phyloP scores from a whole-genome alignment of 208 protist genomes.

The Wallacemonas sp. region DNA sequence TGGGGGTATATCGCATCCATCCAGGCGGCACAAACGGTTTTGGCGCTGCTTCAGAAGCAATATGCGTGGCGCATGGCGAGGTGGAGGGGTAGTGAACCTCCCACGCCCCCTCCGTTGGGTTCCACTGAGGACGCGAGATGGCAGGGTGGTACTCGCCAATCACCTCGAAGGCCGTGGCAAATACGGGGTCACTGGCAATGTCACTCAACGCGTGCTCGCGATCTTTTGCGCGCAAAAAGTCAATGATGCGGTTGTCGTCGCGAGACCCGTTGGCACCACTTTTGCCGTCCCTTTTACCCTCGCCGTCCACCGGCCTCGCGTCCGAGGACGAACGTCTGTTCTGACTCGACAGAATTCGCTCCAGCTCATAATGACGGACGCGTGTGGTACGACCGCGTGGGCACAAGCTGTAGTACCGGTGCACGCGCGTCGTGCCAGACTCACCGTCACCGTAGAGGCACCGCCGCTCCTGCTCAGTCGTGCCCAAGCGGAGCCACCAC shows the following conservation, averaged over 20 bases:
- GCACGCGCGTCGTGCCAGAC: slow-evolving; percentile 38
- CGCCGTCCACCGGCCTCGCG: slow-evolving; percentile 4
- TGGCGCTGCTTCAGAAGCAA: neutral
- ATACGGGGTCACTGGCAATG: slow-evolving; percentile 25
- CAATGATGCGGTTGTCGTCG: too few species aligned
- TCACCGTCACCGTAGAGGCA: slow-evolving; percentile 84
- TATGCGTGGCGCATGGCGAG: slow-evolving; percentile 21
- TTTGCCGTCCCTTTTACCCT: neutral
- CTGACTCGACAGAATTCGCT: neutral
- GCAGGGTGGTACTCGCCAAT: slow-evolving; percentile 57
- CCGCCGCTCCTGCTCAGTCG: slow-evolving; percentile 14
- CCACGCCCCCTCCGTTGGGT: slow-evolving; percentile 51
- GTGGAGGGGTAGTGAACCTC: slow-evolving; percentile 70
- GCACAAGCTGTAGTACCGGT: slow-evolving; percentile 73
- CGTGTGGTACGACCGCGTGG: slow-evolving; percentile 42
- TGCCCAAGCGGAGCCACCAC: slow-evolving; percentile 37
- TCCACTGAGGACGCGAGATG: slow-evolving; percentile 60
- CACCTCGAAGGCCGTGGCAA: slow-evolving; percentile 33
- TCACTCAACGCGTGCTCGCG: slow-evolving; percentile 12
- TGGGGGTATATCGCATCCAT: neutral
- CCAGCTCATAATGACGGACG: slow-evolving; percentile 45
- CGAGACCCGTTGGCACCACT: too few species aligned
- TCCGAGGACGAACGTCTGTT: neutral
- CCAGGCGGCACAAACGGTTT: neutral
- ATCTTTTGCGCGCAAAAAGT: slow-evolving; percentile 40